These are phyloP conservation scores for Pseudogymnoascus destructans DNA, from an alignment of 2,329 filamentous ascomycete species.

Conservation along the genomic window DNA sequence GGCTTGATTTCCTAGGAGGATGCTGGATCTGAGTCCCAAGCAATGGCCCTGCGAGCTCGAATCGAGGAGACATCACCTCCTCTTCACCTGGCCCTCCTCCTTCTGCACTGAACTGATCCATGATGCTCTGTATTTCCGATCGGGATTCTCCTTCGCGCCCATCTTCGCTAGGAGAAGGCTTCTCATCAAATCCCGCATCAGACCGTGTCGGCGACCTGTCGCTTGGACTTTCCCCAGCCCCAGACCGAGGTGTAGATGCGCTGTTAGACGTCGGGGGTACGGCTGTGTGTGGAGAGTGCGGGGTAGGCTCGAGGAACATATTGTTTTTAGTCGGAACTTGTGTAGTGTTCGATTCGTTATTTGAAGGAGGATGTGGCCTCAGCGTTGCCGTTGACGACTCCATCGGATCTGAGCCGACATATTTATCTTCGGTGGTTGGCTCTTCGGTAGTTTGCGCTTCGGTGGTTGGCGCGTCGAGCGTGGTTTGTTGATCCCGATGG, in stretches of 20 bases:
- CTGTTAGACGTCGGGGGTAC: conserved; percentile 27
- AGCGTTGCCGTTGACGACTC: conserved; percentile 27
- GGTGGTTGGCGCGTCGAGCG: not conserved
- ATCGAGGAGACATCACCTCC: conserved; percentile 82
- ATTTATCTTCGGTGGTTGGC: conserved; percentile 1
- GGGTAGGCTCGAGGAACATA: conserved; percentile 37
- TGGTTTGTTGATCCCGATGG: not conserved
- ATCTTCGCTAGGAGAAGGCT: conserved; percentile 44
- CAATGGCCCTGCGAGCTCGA: conserved; percentile 72
- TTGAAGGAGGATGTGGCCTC: conserved; percentile 18
- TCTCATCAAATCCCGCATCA: conserved; percentile 44
- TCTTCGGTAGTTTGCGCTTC: not conserved
- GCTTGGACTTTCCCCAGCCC: conserved; percentile 28
- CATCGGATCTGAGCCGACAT: conserved; percentile 18
- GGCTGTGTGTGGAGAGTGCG: conserved; percentile 31
- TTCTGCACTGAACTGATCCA: conserved; percentile 82
- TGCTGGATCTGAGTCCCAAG: conserved; percentile 54
- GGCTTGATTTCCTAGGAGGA: conserved; percentile 73
- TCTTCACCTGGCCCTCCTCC: conserved; percentile 58
- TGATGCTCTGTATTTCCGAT: conserved; percentile 90
- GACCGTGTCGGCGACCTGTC: conserved; percentile 40
- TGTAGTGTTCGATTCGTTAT: not conserved
- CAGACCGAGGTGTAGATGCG: conserved; percentile 23
- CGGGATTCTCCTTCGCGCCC: conserved; percentile 56
- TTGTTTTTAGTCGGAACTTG: conserved; percentile 16